These are phyloP conservation scores for Avena sativa DNA, from an alignment of 176 grass and related monocot species.

Conservation along the genomic window DNA sequence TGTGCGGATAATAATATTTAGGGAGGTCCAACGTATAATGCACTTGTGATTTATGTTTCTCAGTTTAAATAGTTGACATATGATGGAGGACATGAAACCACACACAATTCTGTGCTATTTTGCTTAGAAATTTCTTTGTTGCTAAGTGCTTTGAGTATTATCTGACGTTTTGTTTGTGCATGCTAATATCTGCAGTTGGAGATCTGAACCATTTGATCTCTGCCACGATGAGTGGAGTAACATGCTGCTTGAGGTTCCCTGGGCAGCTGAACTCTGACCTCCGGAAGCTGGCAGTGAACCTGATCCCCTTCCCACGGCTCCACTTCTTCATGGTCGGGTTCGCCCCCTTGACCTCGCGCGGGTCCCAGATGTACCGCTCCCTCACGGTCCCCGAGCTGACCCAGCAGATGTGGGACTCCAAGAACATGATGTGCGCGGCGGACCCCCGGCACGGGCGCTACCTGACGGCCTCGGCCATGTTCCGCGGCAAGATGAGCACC, in stretches of 20 bases:
- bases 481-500: conserved; percentile 79
- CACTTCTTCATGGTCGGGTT: conserved; percentile 74
- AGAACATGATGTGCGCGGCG: conserved; percentile 99
- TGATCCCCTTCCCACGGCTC: conserved; percentile 62
- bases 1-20: too few relatives aligned
- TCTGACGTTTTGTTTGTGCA: not conserved
- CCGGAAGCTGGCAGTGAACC: conserved; percentile 68
- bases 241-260: conserved; percentile 61
- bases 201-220: conserved; percentile 72
- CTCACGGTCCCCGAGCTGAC: conserved; percentile 90
- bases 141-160: not conserved
- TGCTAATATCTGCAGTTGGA: conserved; percentile 46
- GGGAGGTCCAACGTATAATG: too few relatives aligned
- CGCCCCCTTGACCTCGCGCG: conserved; percentile 64
- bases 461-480: conserved; percentile 69
- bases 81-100: not conserved
- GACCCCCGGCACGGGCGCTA: conserved; percentile 78
- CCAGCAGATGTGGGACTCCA: conserved; percentile 98
- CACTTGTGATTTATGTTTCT: too few relatives aligned
- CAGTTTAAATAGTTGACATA: too few relatives aligned
- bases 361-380: conserved; percentile 83
- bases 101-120: not conserved
- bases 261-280: conserved; percentile 66
- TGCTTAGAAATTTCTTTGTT: not conserved
- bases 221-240: conserved; percentile 63